phyloP scores from a whole-genome alignment of 2,329 filamentous ascomycete species.

The Ploettnerulaceae sp. region DNA sequence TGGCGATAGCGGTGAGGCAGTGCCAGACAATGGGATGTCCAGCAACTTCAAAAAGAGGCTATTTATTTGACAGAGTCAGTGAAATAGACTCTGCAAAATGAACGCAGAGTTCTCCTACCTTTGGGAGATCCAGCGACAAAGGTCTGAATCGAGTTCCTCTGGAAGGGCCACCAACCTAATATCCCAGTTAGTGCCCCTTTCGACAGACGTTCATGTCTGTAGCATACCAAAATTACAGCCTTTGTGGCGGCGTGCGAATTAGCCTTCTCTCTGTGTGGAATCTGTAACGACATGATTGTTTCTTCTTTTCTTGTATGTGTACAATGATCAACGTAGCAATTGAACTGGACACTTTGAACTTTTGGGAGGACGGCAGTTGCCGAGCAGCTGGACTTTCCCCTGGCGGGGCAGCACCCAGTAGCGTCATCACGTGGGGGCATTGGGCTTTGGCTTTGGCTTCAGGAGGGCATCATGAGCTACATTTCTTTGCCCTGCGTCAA shows the following conservation, averaged over 20 bases:
- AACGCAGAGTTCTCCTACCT: conserved; percentile 49
- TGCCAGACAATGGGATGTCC: conserved; percentile 98
- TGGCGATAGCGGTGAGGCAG: conserved; percentile 86
- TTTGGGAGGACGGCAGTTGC: conserved; percentile 12
- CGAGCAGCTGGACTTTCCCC: not conserved
- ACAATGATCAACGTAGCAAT: not conserved
- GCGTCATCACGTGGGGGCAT: conserved; percentile 11
- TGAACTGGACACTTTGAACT: conserved; percentile 13
- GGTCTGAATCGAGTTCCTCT: conserved; percentile 94
- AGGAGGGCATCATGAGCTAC: conserved; percentile 1
- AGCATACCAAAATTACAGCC: conserved; percentile 82
- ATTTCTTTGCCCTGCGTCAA: not conserved
- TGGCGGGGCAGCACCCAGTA: conserved; percentile 3
- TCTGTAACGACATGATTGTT: conserved; percentile 40
- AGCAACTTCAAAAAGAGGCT: conserved; percentile 97
- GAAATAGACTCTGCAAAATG: conserved; percentile 6
- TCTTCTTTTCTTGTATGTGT: conserved; percentile 1
- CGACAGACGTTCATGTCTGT: conserved; percentile 4
- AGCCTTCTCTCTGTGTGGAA: conserved; percentile 43
- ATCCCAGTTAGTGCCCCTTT: conserved; percentile 20
- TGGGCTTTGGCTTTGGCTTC: not conserved
- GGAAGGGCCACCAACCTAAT: conserved; percentile 86
- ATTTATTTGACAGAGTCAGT: conserved; percentile 20
- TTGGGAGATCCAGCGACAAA: conserved; percentile 90
- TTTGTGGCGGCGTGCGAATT: conserved; percentile 65